These are phyloP conservation scores for Phragmites australis DNA, from an alignment of 176 grass and related monocot genomes.

Conservation along the genomic window DNA sequence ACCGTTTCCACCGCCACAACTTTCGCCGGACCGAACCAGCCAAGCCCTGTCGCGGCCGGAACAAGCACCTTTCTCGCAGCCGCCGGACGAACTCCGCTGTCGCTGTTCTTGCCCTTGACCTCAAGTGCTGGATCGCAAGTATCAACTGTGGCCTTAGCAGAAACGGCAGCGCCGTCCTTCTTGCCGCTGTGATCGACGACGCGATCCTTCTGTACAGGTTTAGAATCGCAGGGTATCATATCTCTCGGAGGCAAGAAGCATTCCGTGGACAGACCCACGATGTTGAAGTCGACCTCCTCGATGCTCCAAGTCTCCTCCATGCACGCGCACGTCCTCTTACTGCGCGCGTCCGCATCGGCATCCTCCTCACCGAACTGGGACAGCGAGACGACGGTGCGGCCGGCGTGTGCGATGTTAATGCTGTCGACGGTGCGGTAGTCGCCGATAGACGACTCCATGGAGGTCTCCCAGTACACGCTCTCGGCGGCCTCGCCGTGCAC, in stretches of 20 bases:
- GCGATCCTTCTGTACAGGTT: not conserved
- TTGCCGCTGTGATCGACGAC: not conserved
- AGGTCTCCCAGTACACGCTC: constrained; percentile 73
- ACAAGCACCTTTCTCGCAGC: constrained; percentile 11
- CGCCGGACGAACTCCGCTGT: not conserved
- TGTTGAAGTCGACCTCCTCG: constrained; percentile 81
- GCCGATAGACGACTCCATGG: constrained; percentile 59
- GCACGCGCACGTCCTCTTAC: not conserved
- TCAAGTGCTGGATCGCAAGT: not conserved
- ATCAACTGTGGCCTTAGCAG: too few relatives aligned
- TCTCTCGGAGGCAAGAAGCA: constrained; percentile 76
- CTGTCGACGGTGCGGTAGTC: constrained; percentile 74
- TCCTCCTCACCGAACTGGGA: constrained; percentile 35
- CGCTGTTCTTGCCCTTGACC: not conserved
- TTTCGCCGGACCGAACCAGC: constrained; percentile 39
- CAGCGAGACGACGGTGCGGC: constrained; percentile 56
- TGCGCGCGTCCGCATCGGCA: constrained; percentile 25
- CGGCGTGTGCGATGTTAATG: constrained; percentile 73
- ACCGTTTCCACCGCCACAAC: constrained; percentile 30
- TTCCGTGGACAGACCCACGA: constrained; percentile 59
- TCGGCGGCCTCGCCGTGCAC: not conserved
- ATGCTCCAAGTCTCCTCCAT: constrained; percentile 80
- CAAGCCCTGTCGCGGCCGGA: constrained; percentile 25
- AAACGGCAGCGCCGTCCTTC: not conserved
- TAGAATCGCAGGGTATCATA: not conserved